Base-by-base conservation (phyloP, 2,329 filamentous ascomycete genomes). In the Fusarium bulbicola region DNA sequence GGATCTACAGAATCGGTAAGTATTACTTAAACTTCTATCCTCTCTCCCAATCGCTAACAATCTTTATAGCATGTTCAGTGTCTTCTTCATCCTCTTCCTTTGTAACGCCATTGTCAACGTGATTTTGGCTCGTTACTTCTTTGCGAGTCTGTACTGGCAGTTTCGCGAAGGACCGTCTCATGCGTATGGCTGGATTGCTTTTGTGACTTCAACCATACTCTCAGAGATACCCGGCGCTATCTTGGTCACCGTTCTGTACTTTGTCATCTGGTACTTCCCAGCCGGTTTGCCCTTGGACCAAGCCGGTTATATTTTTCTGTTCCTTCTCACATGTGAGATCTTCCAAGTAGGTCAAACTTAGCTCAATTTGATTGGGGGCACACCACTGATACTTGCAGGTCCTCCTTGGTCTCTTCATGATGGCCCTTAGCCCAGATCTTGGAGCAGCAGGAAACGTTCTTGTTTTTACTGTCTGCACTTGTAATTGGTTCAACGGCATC, bases 321-420 rank as follows among this genome's bases (percentile, higher is more conserved):
- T 53, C 9, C 49, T 53, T 53, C 49, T 53, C n/a, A 53, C 49
- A 2, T 53, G 37, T 53, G 49, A 53, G 49, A 53, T 53, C 21
- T 53, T 53, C 2, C 49, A 53, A 26, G 49, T 37, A 37, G 5
- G 49, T 26, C 4, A 37, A 24, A 4, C 13, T 1, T 3, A 24
- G 3, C 3, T 3, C 3, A 2, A 2, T 3, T 11, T 20, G 1
- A 3, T 6, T 7, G 4, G 12, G 11, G n/a, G 12, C 12, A 24
- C 16, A 20, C n/a, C n/a, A 8, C 47, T 50, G 12, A 50, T 8
- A 26, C 7, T 12, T 37, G 7, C 32, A 53, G 49, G 49, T 53
- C 2, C 49, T 53, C 2, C 49, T 53, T 26, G 49, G 49, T 20
- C 49, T 53, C 32, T 53, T 53, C 32, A 53, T 53, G 32, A 37